Conservation (phyloP, 192 early-diverging fungal genomes). For the Coemansia aciculifera region DNA sequence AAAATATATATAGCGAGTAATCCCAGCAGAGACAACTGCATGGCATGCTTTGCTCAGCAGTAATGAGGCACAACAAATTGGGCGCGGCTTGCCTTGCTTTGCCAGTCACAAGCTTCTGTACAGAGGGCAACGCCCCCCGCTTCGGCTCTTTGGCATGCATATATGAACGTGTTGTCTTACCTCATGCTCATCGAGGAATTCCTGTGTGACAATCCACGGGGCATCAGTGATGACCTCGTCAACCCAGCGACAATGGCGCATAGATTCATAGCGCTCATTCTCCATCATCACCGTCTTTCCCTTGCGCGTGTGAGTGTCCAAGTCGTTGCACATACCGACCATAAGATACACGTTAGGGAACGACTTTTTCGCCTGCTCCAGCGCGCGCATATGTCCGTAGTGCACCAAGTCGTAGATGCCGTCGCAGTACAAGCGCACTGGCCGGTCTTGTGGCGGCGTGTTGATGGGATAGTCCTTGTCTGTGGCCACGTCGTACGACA, state of each 20-base stretch:
- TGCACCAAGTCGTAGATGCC: slow-evolving; percentile 87
- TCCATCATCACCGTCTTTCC: slow-evolving; percentile 83
- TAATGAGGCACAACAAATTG: neutral
- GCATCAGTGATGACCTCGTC: slow-evolving; percentile 76
- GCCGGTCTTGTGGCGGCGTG: slow-evolving; percentile 65
- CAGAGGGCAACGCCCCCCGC: neutral
- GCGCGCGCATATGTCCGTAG: slow-evolving; percentile 76
- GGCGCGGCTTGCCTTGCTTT: neutral
- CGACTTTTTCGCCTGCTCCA: slow-evolving; percentile 82
- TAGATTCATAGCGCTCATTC: slow-evolving; percentile 72
- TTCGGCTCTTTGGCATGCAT: slow-evolving; percentile 1
- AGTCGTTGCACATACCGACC: slow-evolving; percentile 77
- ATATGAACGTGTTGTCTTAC: slow-evolving; percentile 20
- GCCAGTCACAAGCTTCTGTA: neutral
- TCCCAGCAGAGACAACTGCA: neutral
- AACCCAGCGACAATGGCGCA: slow-evolving; percentile 84
- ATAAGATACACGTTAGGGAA: slow-evolving; percentile 75
- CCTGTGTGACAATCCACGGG: slow-evolving; percentile 75
- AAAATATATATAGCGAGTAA: neutral
- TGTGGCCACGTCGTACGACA: slow-evolving; percentile 35
- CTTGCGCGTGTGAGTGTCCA: slow-evolving; percentile 72
- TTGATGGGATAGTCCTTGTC: slow-evolving; percentile 62
- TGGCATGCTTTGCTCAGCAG: neutral
- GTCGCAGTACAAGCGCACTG: slow-evolving; percentile 81
- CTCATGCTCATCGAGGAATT: slow-evolving; percentile 71